Conservation (phyloP, 176 grass and related monocot genomes). For the Cenchrus fungigraminus region DNA sequence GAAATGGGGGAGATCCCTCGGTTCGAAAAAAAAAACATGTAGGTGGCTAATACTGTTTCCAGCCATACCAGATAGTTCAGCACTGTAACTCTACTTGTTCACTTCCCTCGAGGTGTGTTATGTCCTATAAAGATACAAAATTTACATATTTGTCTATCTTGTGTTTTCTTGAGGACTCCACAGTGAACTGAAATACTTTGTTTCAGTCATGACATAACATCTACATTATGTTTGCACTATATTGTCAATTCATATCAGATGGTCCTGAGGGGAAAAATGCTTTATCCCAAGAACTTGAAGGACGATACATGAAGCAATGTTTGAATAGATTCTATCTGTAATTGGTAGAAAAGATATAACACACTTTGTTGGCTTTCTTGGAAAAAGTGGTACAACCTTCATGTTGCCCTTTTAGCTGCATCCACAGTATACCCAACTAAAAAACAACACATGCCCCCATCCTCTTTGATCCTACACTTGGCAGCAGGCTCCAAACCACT, state of each 20-base stretch:
- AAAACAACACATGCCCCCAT: conserved; percentile 34
- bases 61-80: conserved; percentile 11
- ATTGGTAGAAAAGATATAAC: conserved; percentile 37
- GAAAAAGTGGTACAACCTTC: conserved; percentile 24
- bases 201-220: conserved; percentile 24
- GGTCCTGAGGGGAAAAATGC: background rate
- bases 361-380: conserved; percentile 30
- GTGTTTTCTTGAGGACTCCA: conserved; percentile 29
- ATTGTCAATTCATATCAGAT: background rate
- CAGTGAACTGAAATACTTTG: background rate
- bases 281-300: conserved; percentile 21
- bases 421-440: conserved; percentile 42
- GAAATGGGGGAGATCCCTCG: no score
- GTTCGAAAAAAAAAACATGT: background rate
- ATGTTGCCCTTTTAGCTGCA: conserved; percentile 45
- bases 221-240: background rate
- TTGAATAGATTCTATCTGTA: conserved; percentile 26
- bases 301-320: conserved; percentile 30
- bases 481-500: conserved; percentile 34
- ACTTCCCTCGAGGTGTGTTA: conserved; percentile 7
- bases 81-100: background rate
- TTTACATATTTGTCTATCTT: conserved; percentile 15
- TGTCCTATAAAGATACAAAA: conserved; percentile 14
- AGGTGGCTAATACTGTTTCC: background rate
- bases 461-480: conserved; percentile 34